Percentiles rank a stretch among this genome's conserved stretches.
Conservation (phyloP, 2,329 filamentous ascomycete genomes). For the Aspergillus quadrilineatus region DNA sequence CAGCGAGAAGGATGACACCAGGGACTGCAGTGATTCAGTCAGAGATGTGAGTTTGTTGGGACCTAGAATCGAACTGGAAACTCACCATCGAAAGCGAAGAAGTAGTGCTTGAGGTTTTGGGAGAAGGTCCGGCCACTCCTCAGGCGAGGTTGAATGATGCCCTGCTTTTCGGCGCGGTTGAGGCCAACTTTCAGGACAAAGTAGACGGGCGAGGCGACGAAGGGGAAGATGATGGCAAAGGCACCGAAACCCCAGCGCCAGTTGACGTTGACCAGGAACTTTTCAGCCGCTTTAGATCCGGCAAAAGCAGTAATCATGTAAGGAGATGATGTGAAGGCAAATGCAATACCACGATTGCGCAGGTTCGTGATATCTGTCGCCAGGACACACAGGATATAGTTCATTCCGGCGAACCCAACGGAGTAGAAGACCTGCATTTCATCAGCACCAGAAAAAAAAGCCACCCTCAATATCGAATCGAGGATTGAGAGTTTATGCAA, state of each 20-base stretch:
- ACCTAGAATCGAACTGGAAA: background rate
- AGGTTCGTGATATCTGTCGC: conserved; percentile 62
- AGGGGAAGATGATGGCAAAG: conserved; percentile 61
- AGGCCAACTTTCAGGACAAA: conserved; percentile 55
- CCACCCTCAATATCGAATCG: too few species aligned
- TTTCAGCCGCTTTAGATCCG: conserved; percentile 53
- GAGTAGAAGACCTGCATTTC: conserved; percentile 55
- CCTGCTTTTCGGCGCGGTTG: conserved; percentile 56
- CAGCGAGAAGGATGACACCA: conserved; percentile 63
- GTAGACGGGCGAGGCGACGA: conserved; percentile 57
- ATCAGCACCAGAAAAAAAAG: background rate
- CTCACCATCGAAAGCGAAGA: background rate
- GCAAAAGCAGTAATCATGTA: conserved; percentile 64
- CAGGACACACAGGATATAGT: conserved; percentile 59
- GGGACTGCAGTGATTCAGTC: conserved; percentile 39
- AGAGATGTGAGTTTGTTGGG: background rate
- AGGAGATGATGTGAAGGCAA: conserved; percentile 61
- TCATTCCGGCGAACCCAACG: conserved; percentile 57
- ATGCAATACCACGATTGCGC: conserved; percentile 60
- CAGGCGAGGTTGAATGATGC: conserved; percentile 43
- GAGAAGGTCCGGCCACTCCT: background rate
- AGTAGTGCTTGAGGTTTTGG: background rate
- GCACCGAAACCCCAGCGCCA: conserved; percentile 65
- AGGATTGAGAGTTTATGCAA: background rate
- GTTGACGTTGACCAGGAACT: conserved; percentile 47